These are phyloP conservation scores for Rhizophagus prolifer DNA, from an alignment of 192 early-diverging fungal genomes.

Conservation along the genomic window DNA sequence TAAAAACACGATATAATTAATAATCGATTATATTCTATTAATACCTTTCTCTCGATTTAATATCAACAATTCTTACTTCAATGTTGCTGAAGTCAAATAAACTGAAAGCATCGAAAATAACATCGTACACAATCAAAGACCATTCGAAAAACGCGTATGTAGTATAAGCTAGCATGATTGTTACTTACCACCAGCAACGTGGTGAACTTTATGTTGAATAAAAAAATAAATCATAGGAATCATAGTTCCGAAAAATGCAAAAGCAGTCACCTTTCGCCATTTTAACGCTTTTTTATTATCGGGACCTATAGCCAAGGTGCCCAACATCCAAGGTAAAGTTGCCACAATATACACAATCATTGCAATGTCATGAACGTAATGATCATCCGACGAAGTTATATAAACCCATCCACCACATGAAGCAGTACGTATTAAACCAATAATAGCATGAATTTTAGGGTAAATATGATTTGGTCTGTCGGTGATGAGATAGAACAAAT, in stretches of 20 bases:
- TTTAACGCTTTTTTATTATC: constrained; percentile 46
- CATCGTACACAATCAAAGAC: constrained; percentile 76
- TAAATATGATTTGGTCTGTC: constrained; percentile 27
- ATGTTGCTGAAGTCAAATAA: constrained; percentile 64
- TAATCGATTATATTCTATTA: neutral
- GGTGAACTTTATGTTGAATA: constrained; percentile 74
- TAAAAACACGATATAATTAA: neutral
- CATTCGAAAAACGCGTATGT: constrained; percentile 84
- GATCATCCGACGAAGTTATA: constrained; percentile 79
- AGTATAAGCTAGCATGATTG: constrained; percentile 58
- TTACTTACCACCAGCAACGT: constrained; percentile 58
- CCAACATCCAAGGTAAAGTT: constrained; percentile 73
- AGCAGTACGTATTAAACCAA: constrained; percentile 64
- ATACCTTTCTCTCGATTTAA: constrained; percentile 29
- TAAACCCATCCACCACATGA: constrained; percentile 84
- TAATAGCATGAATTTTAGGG: constrained; percentile 40
- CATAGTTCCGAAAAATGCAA: constrained; percentile 68
- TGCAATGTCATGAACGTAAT: constrained; percentile 74
- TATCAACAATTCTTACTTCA: constrained; percentile 50
- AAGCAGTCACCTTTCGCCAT: constrained; percentile 55
- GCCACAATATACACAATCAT: constrained; percentile 78
- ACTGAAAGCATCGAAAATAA: constrained; percentile 73
- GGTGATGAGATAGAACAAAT: neutral
- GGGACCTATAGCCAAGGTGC: constrained; percentile 54
- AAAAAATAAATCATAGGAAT: constrained; percentile 79